Evolutionary conservation across 1,139 yeast species (phyloP).

Genomic region (Petasospora rhodanensis): DNA sequence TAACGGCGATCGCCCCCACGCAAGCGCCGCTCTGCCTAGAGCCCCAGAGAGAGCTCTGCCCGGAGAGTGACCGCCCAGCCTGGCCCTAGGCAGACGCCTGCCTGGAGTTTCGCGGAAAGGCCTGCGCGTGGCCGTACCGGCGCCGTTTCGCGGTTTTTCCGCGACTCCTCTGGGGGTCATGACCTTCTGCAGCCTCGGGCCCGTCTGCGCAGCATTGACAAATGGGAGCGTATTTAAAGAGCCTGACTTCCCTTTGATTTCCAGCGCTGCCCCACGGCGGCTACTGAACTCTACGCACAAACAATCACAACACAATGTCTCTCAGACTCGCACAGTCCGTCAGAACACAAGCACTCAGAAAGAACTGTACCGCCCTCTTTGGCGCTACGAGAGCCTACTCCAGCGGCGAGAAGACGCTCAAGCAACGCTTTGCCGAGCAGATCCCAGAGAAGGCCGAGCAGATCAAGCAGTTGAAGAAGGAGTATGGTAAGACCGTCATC

Average conservation of each 20-base stretch:
- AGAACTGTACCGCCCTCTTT: constrained; percentile 15
- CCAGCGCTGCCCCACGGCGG: background rate
- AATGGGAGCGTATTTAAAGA: constrained; percentile 1
- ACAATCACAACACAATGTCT: constrained; percentile 18
- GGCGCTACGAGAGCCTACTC: constrained; percentile 28
- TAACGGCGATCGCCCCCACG: too few relatives aligned
- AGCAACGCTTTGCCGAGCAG: constrained; percentile 89
- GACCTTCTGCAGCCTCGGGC: constrained; percentile 11
- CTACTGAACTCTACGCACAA: background rate
- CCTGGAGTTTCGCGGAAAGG: too few relatives aligned
- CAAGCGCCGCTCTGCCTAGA: too few relatives aligned
- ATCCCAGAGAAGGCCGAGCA: constrained; percentile 91
- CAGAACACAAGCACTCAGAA: constrained; percentile 19
- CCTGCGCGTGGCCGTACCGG: too few relatives aligned
- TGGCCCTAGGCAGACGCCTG: too few relatives aligned
- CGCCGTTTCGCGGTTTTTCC: too few relatives aligned
- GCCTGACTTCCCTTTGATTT: background rate
- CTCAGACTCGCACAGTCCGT: constrained; percentile 24
- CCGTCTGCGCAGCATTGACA: constrained; percentile 11
- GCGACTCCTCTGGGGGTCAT: constrained; percentile 3
- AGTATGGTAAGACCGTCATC: constrained; percentile 82
- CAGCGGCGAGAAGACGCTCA: constrained; percentile 54
- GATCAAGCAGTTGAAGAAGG: constrained; percentile 84
- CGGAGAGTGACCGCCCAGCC: too few relatives aligned
- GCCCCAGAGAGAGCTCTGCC: too few relatives aligned